These are phyloP conservation scores for Adiantum capillusveneris DNA, from an alignment of 75 land plant species.

Conservation along the genomic window DNA sequence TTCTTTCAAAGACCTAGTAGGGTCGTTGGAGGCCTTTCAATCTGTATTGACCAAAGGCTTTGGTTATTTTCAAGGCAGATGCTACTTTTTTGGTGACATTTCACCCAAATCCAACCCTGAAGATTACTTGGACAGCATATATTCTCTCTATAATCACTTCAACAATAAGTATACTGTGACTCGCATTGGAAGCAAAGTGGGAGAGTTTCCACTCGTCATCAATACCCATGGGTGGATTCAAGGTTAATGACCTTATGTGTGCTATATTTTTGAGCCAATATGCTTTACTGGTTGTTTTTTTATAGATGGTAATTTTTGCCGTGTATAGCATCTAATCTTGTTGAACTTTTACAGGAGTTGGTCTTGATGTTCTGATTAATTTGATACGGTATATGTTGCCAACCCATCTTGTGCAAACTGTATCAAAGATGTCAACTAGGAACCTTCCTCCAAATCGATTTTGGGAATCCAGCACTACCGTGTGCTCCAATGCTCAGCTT, in stretches of 20 bases:
- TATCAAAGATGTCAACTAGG: conserved; percentile 36
- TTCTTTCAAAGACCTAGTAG: too few relatives aligned
- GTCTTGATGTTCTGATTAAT: conserved; percentile 68
- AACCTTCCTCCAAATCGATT: conserved; percentile 63
- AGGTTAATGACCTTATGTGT: too few relatives aligned
- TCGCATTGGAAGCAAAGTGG: conserved; percentile 8
- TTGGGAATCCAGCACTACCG: conserved; percentile 24
- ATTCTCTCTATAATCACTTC: conserved; percentile 57
- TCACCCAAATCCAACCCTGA: conserved; percentile 69
- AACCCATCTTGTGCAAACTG: conserved; percentile 67
- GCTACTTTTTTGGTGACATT: conserved; percentile 76
- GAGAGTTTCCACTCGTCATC: conserved; percentile 53
- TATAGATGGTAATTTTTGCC: too few relatives aligned
- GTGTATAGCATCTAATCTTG: not conserved
- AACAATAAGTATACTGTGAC: conserved; percentile 17
- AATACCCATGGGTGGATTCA: conserved; percentile 95
- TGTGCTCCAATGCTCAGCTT: conserved; percentile 1
- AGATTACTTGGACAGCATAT: conserved; percentile 37
- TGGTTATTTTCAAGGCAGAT: conserved; percentile 40
- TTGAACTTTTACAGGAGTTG: conserved; percentile 41
- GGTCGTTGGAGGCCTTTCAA: too few relatives aligned
- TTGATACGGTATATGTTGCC: conserved; percentile 51
- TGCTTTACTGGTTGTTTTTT: not conserved
- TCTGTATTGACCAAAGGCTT: too few relatives aligned
- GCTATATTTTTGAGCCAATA: too few relatives aligned